Evolutionary conservation across 2,329 filamentous ascomycete genomes (phyloP).

Genomic region (Diplocarpon mali): DNA sequence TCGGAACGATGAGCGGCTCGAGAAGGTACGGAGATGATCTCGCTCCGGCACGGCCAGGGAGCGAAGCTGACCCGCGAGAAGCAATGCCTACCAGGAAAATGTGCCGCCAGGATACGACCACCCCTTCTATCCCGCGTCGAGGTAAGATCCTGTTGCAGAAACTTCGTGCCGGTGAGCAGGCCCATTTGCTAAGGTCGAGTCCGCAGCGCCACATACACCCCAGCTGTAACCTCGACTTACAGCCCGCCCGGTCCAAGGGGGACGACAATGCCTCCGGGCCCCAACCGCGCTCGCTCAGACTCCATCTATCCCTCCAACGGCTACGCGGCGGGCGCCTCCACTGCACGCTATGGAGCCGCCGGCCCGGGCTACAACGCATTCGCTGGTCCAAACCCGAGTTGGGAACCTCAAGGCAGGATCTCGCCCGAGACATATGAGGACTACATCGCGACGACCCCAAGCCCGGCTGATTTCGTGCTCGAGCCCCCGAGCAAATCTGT

Average conservation of each 20-base stretch:
- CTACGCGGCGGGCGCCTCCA: conserved; percentile 22
- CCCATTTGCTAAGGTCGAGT: conserved; percentile 21
- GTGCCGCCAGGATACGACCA: conserved; percentile 20
- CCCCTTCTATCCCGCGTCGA: conserved; percentile 23
- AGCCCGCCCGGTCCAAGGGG: conserved; percentile 17
- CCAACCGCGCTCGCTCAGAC: conserved; percentile 20
- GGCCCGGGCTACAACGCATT: conserved; percentile 24
- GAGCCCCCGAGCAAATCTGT: conserved; percentile 37
- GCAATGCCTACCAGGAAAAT: conserved; percentile 21
- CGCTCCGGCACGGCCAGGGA: conserved; percentile 2
- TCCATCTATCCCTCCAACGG: conserved; percentile 24
- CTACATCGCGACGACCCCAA: conserved; percentile 44
- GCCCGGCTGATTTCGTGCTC: conserved; percentile 48
- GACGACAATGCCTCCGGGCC: conserved; percentile 10
- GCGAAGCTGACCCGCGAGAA: conserved; percentile 21
- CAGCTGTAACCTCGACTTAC: conserved; percentile 21
- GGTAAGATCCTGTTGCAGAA: conserved; percentile 26
- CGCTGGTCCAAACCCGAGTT: conserved; percentile 21
- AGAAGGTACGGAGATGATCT: conserved; percentile 25
- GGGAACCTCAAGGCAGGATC: conserved; percentile 26
- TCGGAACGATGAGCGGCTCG: conserved; percentile 18
- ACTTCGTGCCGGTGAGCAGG: conserved; percentile 9
- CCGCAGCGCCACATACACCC: conserved; percentile 23
- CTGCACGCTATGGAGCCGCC: conserved; percentile 23
- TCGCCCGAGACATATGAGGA: conserved; percentile 28